Conservation (phyloP, 257 asterid genomes). For the Paraleonurus japonicus region DNA sequence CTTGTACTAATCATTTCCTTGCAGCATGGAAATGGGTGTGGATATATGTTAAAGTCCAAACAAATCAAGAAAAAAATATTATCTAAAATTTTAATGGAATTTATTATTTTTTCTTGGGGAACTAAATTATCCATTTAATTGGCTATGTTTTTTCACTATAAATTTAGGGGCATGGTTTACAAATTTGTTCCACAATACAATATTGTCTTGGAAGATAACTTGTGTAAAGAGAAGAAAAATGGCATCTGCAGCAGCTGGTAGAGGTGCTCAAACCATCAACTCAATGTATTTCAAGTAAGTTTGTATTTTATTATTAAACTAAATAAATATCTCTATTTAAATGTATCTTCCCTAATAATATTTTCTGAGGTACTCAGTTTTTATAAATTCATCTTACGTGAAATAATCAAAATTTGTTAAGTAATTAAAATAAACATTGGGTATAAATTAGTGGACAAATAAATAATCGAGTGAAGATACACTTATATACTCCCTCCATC, state of each 20-base stretch:
- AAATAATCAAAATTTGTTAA: too few species aligned
- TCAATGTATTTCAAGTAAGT: constrained; percentile 67
- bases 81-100: neutral
- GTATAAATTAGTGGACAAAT: too few species aligned
- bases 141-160: constrained; percentile 24
- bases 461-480: too few species aligned
- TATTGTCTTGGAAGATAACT: neutral
- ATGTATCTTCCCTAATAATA: neutral
- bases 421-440: too few species aligned
- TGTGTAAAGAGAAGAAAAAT: constrained; percentile 28
- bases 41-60: constrained; percentile 16
- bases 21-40: constrained; percentile 29
- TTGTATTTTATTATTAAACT: neutral
- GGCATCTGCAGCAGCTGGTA: constrained; percentile 71
- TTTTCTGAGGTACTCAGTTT: too few species aligned
- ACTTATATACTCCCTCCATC: too few species aligned
- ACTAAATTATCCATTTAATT: constrained; percentile 28
- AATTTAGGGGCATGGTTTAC: constrained; percentile 14
- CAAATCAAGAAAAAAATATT: neutral
- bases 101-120: constrained; percentile 38
- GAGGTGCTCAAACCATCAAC: constrained; percentile 67
- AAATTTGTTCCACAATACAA: neutral
- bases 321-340: too few species aligned
- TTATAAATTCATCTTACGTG: too few species aligned
- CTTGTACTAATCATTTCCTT: constrained; percentile 20